Evolutionary conservation across 441 rosid genomes (phyloP).

Genomic region (Brassica hybrid): DNA sequence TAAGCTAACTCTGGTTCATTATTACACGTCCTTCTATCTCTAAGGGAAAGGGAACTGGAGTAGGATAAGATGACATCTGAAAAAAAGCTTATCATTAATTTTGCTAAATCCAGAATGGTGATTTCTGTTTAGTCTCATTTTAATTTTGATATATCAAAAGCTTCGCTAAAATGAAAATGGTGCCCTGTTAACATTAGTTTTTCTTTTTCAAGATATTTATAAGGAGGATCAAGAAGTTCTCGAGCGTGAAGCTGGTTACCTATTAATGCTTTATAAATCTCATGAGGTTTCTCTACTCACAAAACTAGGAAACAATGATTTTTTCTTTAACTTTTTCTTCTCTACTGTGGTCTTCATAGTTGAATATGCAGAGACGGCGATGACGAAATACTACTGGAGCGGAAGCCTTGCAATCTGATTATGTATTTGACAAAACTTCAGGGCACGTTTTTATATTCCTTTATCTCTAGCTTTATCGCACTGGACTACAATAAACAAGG

Average conservation of each 20-base stretch:
- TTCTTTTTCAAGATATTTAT: not conserved
- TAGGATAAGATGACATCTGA: not conserved
- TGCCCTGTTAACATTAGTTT: not conserved
- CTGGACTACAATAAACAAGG: conserved; percentile 70
- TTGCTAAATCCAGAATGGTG: not conserved
- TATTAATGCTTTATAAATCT: not conserved
- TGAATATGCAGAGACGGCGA: not conserved
- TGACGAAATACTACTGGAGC: not conserved
- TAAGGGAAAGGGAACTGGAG: not conserved
- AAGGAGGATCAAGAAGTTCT: not conserved
- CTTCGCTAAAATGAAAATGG: not conserved
- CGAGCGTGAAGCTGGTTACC: not conserved
- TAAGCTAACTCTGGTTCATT: not conserved
- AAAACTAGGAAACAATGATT: not conserved
- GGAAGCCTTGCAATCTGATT: not conserved
- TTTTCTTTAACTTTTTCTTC: not conserved
- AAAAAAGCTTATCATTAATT: not conserved
- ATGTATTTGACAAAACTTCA: not conserved
- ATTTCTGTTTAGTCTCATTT: not conserved
- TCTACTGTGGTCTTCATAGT: not conserved
- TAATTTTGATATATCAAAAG: not conserved
- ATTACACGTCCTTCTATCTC: not conserved
- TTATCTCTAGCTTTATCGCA: conserved; percentile 19
- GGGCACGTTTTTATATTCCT: not conserved
- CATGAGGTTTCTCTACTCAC: not conserved